phyloP scores from a whole-genome alignment of 2,329 filamentous ascomycete genomes.

The Cercospora zeina region DNA sequence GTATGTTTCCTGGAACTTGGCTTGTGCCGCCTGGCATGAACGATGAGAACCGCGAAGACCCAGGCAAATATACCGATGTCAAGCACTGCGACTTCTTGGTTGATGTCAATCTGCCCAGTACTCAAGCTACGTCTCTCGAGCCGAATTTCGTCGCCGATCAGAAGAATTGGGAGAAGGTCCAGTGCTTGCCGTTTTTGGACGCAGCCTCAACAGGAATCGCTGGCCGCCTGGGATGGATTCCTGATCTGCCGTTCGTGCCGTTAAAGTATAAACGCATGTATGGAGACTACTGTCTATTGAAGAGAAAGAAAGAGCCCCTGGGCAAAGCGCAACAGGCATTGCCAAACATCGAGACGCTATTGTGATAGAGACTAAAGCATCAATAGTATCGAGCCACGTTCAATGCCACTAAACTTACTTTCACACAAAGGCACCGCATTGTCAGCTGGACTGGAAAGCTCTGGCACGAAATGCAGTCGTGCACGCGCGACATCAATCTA shows the following conservation, averaged over 20 bases:
- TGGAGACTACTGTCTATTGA: conserved; percentile 84
- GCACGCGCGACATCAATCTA: neutral
- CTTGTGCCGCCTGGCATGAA: conserved; percentile 83
- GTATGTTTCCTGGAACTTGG: conserved; percentile 81
- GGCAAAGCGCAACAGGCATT: conserved; percentile 13
- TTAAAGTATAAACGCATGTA: conserved; percentile 70
- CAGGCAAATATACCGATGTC: conserved; percentile 79
- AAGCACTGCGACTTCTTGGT: conserved; percentile 78
- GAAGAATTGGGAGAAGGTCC: conserved; percentile 73
- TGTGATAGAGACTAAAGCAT: conserved; percentile 13
- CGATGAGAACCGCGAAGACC: conserved; percentile 83
- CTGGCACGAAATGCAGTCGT: neutral
- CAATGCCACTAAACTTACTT: neutral
- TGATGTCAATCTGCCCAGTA: conserved; percentile 75
- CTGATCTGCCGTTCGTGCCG: conserved; percentile 69
- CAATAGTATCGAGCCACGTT: neutral
- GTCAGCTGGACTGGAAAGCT: neutral
- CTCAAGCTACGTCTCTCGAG: conserved; percentile 64
- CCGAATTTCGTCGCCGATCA: conserved; percentile 75
- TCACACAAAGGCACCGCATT: neutral
- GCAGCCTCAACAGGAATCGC: conserved; percentile 70
- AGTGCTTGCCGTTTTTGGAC: conserved; percentile 80
- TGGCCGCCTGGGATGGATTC: conserved; percentile 79
- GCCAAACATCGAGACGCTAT: conserved; percentile 26
- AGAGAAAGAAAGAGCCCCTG: conserved; percentile 49